These are phyloP conservation scores for Podospora pseudocomata DNA, from an alignment of 495 filamentous ascomycete species.

Conservation along the genomic window DNA sequence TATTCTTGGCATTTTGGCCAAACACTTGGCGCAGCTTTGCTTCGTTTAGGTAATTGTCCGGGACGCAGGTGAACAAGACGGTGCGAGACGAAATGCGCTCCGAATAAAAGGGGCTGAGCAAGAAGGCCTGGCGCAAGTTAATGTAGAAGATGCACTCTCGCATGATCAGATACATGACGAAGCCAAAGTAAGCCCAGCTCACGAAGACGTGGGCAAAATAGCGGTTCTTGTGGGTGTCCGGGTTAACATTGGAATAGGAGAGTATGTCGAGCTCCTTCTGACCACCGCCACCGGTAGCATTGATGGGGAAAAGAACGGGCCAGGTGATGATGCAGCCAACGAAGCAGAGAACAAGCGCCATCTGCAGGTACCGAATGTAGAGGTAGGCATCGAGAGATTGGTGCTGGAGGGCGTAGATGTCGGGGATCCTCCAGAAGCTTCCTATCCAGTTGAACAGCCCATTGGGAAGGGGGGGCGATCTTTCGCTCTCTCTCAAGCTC, in stretches of 20 bases:
- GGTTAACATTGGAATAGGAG: constrained; percentile 67
- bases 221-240: constrained; percentile 48
- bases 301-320: constrained; percentile 82
- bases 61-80: constrained; percentile 87
- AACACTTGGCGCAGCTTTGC: constrained; percentile 74
- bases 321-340: constrained; percentile 78
- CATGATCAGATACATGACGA: constrained; percentile 84
- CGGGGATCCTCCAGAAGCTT: constrained; percentile 72
- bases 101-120: constrained; percentile 81
- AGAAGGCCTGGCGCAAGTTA: constrained; percentile 92
- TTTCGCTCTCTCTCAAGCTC: constrained; percentile 63
- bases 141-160: constrained; percentile 92
- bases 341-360: constrained; percentile 67
- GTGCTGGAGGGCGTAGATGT: constrained; percentile 81
- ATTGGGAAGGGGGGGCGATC: constrained; percentile 62
- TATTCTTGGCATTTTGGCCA: constrained; percentile 69
- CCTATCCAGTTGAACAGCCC: constrained; percentile 73
- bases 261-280: constrained; percentile 73
- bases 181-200: constrained; percentile 74
- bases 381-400: constrained; percentile 88
- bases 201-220: constrained; percentile 74
- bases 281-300: constrained; percentile 69
- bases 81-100: constrained; percentile 90
- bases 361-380: constrained; percentile 78
- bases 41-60: constrained; percentile 67